Percentiles rank a stretch among this genome's conserved stretches.
These are phyloP conservation scores for Sarocladium brachiariae DNA, from an alignment of 2,329 filamentous ascomycete genomes.

Conservation along the genomic window DNA sequence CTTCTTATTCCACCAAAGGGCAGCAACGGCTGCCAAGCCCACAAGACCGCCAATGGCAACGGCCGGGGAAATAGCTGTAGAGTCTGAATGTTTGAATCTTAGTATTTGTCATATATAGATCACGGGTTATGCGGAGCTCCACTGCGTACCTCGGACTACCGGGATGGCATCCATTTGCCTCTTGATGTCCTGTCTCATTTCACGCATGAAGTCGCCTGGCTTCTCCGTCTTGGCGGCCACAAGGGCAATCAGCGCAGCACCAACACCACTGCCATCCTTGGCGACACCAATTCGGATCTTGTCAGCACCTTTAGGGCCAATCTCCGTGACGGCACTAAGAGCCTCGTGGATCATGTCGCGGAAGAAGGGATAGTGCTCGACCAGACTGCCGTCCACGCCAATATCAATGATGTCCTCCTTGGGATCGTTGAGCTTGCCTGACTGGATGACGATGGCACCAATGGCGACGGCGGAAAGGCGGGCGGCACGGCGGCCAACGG, in stretches of 20 bases:
- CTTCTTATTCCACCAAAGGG: conserved; percentile 29
- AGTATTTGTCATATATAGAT: not conserved
- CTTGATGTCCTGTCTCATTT: conserved; percentile 33
- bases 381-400: conserved; percentile 87
- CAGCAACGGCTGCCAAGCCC: conserved; percentile 31
- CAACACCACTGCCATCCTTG: conserved; percentile 81
- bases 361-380: conserved; percentile 94
- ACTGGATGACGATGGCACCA: conserved; percentile 74
- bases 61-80: conserved; percentile 22
- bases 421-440: conserved; percentile 58
- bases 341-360: conserved; percentile 82
- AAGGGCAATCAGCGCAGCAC: conserved; percentile 87
- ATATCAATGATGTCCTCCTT: conserved; percentile 74
- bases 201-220: conserved; percentile 34
- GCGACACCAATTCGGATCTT: conserved; percentile 91
- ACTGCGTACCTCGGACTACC: conserved; percentile 22
- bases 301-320: conserved; percentile 73
- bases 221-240: conserved; percentile 68
- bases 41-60: conserved; percentile 27
- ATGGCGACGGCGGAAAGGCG: conserved; percentile 83
- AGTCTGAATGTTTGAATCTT: conserved; percentile 27
- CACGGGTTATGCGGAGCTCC: no score
- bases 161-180: conserved; percentile 27
- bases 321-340: conserved; percentile 65
- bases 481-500: conserved; percentile 82